Percentiles rank a stretch among this genome's conserved stretches.
Conservation (phyloP, 805 yeast species). For the Martiniozyma abietophila region DNA sequence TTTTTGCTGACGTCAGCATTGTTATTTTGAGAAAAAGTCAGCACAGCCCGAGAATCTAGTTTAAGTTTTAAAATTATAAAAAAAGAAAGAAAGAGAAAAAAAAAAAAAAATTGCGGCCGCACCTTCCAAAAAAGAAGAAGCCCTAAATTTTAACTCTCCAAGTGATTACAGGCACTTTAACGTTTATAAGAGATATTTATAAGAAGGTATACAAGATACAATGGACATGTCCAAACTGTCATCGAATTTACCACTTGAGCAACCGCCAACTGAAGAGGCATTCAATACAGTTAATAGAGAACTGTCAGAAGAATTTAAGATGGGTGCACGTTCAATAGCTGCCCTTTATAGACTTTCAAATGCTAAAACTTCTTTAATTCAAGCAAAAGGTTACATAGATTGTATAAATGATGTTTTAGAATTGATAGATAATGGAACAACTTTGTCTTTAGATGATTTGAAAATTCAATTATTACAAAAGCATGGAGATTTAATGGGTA, state of each 20-base stretch:
- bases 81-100: too few relatives aligned
- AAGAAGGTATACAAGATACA: not conserved
- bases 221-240: conserved; percentile 63
- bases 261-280: conserved; percentile 38
- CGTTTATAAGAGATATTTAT: not conserved
- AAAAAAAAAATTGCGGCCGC: too few relatives aligned
- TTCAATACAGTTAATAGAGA: conserved; percentile 41
- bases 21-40: too few relatives aligned
- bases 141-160: too few relatives aligned
- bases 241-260: conserved; percentile 43
- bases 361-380: conserved; percentile 37
- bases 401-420: conserved; percentile 45
- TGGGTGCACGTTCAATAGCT: conserved; percentile 65
- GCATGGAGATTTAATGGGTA: conserved; percentile 14
- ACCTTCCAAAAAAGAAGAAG: too few relatives aligned
- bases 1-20: too few relatives aligned
- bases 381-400: conserved; percentile 50
- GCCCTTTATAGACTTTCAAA: conserved; percentile 55
- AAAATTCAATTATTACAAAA: conserved; percentile 29
- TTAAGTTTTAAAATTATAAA: too few relatives aligned
- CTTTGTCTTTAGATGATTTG: conserved; percentile 29
- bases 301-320: conserved; percentile 53
- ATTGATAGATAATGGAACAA: conserved; percentile 15
- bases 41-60: too few relatives aligned
- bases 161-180: too few relatives aligned